Evolutionary conservation across 805 yeast genomes (phyloP).

Genomic region (Lipomyces sp.): DNA sequence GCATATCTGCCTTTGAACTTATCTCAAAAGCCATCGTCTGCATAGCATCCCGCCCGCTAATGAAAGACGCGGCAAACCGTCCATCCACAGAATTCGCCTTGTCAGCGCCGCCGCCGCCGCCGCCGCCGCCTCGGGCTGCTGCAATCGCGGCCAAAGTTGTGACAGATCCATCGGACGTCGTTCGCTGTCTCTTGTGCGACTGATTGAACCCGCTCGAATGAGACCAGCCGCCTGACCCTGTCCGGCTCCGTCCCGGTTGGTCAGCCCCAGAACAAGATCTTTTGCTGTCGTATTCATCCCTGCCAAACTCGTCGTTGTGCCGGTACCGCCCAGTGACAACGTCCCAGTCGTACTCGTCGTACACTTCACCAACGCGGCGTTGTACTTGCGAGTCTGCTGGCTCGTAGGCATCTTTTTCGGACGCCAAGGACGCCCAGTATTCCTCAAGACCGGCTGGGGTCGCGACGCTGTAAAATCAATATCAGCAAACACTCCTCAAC

Average conservation of each 20-base stretch:
- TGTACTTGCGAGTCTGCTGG: not conserved
- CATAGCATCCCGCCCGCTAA: conserved; percentile 19
- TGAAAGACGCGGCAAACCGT: conserved; percentile 21
- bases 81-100: not conserved
- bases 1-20: not conserved
- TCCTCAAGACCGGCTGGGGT: not conserved
- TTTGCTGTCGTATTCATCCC: not conserved
- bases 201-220: not conserved
- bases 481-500: not conserved
- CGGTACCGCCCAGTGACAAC: conserved; percentile 6
- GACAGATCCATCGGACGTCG: conserved; percentile 10
- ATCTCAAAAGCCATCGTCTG: conserved; percentile 11
- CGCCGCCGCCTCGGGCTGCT: not conserved
- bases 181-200: conserved; percentile 10
- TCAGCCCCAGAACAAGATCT: not conserved
- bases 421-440: conserved; percentile 7
- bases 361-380: not conserved
- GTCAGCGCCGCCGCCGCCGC: not conserved
- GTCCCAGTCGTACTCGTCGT: conserved; percentile 7
- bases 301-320: not conserved
- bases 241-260: not conserved
- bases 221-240: not conserved
- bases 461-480: not conserved
- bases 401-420: not conserved
- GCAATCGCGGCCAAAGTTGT: conserved; percentile 10